Percentiles rank a stretch among this genome's conserved stretches.
These are phyloP conservation scores for Acer campestre DNA, from an alignment of 345 rosid genomes.

Conservation along the genomic window DNA sequence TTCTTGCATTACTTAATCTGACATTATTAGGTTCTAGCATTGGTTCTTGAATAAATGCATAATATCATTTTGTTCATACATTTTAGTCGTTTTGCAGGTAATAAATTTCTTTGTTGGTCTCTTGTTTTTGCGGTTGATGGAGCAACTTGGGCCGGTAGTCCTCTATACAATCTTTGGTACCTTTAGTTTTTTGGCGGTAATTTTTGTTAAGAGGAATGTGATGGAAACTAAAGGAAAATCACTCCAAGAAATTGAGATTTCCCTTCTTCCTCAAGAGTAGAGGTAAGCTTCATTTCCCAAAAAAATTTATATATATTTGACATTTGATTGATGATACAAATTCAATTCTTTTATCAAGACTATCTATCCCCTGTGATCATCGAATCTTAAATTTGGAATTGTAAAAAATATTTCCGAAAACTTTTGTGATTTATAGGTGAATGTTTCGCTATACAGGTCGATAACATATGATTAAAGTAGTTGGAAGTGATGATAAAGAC, in stretches of 20 bases:
- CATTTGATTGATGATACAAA: background rate
- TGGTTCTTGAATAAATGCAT: background rate
- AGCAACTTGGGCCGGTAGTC: constrained; percentile 69
- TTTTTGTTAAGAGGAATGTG: constrained; percentile 75
- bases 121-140: constrained; percentile 76
- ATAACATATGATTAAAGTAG: background rate
- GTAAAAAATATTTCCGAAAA: too few species aligned
- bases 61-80: constrained; percentile 8
- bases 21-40: too few species aligned
- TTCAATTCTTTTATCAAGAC: too few species aligned
- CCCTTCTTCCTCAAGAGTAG: constrained; percentile 62
- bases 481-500: background rate
- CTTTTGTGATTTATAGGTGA: background rate
- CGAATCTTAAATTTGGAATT: too few species aligned
- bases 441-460: constrained; percentile 1
- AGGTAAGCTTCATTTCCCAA: constrained; percentile 16
- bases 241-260: constrained; percentile 89
- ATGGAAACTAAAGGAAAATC: constrained; percentile 91
- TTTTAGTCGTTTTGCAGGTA: constrained; percentile 47
- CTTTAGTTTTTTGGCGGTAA: constrained; percentile 72
- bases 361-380: too few species aligned
- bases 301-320: too few species aligned
- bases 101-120: constrained; percentile 90
- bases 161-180: constrained; percentile 65
- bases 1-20: too few species aligned